phyloP scores from a whole-genome alignment of 2,329 filamentous ascomycete genomes.

The Paecilomyces sp. region DNA sequence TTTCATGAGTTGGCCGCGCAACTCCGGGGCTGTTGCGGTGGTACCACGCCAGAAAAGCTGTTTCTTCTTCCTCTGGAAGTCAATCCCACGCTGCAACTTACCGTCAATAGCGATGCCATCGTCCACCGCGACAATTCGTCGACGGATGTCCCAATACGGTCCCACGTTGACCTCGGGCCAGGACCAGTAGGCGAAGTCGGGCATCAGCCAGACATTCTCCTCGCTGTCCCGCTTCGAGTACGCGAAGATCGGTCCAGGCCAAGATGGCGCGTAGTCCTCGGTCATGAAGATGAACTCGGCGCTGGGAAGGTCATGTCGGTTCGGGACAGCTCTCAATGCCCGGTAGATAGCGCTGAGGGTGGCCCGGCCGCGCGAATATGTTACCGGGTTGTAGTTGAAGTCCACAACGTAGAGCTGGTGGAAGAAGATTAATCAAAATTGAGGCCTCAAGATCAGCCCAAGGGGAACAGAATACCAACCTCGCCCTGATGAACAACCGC shows the following conservation, averaged over 20 bases:
- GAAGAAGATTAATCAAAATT: background rate
- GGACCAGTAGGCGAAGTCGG: slow-evolving; percentile 49
- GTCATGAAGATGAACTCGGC: slow-evolving; percentile 44
- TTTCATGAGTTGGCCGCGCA: slow-evolving; percentile 34
- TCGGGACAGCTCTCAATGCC: slow-evolving; percentile 35
- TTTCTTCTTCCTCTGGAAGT: slow-evolving; percentile 34
- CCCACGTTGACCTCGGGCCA: slow-evolving; percentile 44
- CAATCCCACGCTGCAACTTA: slow-evolving; percentile 7
- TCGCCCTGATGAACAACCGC: slow-evolving; percentile 29
- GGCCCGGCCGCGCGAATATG: slow-evolving; percentile 31
- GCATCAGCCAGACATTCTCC: slow-evolving; percentile 42
- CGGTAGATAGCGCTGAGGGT: slow-evolving; percentile 43
- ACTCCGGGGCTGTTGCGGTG: slow-evolving; percentile 28
- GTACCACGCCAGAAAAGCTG: slow-evolving; percentile 45
- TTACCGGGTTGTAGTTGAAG: slow-evolving; percentile 24
- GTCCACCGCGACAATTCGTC: slow-evolving; percentile 30
- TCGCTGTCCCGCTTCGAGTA: slow-evolving; percentile 27
- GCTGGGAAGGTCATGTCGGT: slow-evolving; percentile 35
- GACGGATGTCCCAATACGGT: slow-evolving; percentile 36
- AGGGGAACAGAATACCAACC: slow-evolving; percentile 15
- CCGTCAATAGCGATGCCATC: slow-evolving; percentile 19
- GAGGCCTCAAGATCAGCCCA: background rate
- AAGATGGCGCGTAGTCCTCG: slow-evolving; percentile 38
- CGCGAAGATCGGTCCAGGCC: slow-evolving; percentile 24
- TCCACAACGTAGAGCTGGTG: slow-evolving; percentile 30